Percentiles rank a stretch among this genome's conserved stretches.
phyloP scores from a whole-genome alignment of 352 stramenopile genomes.

The Blastocystis sp. region DNA sequence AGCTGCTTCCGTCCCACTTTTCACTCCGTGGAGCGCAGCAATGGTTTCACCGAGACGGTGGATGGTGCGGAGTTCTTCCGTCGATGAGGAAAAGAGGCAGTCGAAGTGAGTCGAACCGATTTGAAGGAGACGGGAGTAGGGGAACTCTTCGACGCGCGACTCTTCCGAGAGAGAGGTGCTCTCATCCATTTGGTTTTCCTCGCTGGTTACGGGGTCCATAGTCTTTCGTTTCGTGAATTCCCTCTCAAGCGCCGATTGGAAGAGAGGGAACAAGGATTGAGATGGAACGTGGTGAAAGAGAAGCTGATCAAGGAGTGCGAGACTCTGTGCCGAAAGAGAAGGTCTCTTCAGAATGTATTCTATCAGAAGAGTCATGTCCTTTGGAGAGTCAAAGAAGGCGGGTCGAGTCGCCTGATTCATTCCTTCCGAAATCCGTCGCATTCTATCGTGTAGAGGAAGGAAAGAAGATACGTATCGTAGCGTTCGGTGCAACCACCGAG shows the following conservation, averaged over 20 bases:
- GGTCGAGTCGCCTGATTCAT: background rate
- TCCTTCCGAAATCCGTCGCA: background rate
- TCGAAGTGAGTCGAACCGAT: conserved; percentile 38
- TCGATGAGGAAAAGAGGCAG: background rate
- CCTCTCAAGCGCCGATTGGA: background rate
- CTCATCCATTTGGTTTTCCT: conserved; percentile 35
- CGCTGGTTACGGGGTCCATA: background rate
- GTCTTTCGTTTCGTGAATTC: background rate
- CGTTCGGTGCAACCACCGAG: background rate
- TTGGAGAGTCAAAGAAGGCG: background rate
- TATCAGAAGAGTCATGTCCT: background rate
- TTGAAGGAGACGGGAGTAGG: conserved; percentile 24
- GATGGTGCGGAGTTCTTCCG: background rate
- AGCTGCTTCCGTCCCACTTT: background rate
- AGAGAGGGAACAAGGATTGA: background rate
- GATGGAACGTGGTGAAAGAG: background rate
- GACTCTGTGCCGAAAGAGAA: background rate
- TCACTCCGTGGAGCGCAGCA: background rate
- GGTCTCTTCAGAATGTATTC: background rate
- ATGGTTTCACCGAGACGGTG: background rate
- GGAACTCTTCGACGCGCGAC: background rate
- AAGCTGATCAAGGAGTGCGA: background rate
- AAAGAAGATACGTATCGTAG: background rate
- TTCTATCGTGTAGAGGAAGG: background rate
- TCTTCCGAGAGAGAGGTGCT: background rate